Conservation (phyloP, 2,329 filamentous ascomycete genomes). For the Calcarisporium arbuscula region DNA sequence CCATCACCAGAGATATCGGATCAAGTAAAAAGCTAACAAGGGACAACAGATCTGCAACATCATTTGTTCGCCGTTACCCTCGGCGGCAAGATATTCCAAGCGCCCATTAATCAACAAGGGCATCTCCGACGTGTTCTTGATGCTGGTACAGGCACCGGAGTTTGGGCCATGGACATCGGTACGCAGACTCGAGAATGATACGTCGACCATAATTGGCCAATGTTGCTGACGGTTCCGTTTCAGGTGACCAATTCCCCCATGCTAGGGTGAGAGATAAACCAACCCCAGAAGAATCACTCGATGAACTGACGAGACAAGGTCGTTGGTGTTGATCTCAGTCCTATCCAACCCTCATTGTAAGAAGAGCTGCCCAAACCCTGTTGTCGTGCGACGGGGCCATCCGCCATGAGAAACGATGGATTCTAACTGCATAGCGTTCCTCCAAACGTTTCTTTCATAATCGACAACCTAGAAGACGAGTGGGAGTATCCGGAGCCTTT, state of each 20-base stretch:
- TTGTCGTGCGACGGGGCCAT: too few species aligned
- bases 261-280: background rate
- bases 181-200: too few species aligned
- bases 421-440: conserved; percentile 41
- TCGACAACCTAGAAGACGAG: conserved; percentile 30
- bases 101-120: conserved; percentile 8
- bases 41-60: conserved; percentile 13
- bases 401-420: too few species aligned
- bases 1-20: too few species aligned
- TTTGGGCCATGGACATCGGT: conserved; percentile 3
- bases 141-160: conserved; percentile 9
- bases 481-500: conserved; percentile 17
- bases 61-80: conserved; percentile 13
- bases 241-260: background rate
- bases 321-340: conserved; percentile 1
- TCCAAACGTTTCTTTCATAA: conserved; percentile 41
- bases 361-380: too few species aligned
- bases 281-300: too few species aligned
- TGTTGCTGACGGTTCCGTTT: background rate
- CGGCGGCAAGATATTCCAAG: conserved; percentile 8
- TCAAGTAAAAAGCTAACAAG: too few species aligned
- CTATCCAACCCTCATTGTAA: conserved; percentile 1
- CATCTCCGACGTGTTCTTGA: conserved; percentile 7
- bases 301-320: too few species aligned
- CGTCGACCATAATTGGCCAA: too few species aligned